phyloP scores from a whole-genome alignment of 257 asterid genomes.

The Asclepias syriaca region DNA sequence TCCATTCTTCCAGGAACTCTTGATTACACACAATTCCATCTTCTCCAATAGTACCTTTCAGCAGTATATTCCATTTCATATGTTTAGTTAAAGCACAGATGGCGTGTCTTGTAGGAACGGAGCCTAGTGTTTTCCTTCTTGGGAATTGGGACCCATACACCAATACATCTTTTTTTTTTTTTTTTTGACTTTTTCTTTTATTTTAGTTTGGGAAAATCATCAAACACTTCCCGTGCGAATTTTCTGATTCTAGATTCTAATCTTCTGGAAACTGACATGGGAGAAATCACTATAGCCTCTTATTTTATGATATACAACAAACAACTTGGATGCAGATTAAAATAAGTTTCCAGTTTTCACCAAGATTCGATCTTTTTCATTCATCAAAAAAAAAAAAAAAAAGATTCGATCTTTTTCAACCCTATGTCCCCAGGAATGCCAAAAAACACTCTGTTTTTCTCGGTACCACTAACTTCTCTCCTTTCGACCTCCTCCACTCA shows the following conservation, averaged over 20 bases:
- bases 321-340: background rate
- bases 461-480: background rate
- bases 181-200: no score
- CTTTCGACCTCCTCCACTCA: background rate
- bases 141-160: background rate
- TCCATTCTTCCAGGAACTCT: background rate
- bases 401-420: background rate
- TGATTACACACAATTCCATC: background rate
- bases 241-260: background rate
- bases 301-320: background rate
- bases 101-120: background rate
- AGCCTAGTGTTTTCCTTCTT: background rate
- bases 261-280: background rate
- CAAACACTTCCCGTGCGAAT: background rate
- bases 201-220: background rate
- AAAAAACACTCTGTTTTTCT: background rate
- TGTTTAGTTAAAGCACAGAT: background rate
- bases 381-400: no score
- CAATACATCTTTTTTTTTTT: background rate
- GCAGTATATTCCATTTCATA: background rate
- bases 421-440: background rate
- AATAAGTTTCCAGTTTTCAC: background rate
- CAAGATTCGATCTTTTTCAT: background rate
- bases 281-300: background rate
- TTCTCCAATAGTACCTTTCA: background rate